These are phyloP conservation scores for Bolboschoenus planiculmis DNA, from an alignment of 176 grass and related monocot species.

Conservation along the genomic window DNA sequence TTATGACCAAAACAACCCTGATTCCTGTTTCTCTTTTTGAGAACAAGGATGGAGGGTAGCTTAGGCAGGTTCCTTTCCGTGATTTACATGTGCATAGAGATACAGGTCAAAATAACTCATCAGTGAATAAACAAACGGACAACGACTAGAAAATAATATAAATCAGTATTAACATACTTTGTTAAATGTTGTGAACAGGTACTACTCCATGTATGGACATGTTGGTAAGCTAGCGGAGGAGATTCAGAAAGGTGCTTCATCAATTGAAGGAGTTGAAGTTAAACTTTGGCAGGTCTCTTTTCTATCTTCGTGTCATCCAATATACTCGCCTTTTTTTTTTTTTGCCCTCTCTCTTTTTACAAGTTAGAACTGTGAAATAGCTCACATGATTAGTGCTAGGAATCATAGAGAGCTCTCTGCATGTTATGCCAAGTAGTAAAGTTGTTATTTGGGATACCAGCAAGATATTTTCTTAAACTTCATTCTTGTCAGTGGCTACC, in stretches of 20 bases:
- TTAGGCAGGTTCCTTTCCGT: background rate
- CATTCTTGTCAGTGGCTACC: background rate
- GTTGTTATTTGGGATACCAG: background rate
- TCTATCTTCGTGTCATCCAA: background rate
- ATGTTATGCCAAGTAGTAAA: background rate
- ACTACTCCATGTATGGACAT: constrained; percentile 89
- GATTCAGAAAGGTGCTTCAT: constrained; percentile 72
- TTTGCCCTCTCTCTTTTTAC: background rate
- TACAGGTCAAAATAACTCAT: background rate
- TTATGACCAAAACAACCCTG: background rate
- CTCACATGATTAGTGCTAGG: background rate
- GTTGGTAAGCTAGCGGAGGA: constrained; percentile 77
- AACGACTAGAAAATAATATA: background rate
- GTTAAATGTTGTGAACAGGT: constrained; percentile 36
- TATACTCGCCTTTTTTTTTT: background rate
- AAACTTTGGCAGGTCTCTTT: constrained; percentile 75
- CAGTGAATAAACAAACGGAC: background rate
- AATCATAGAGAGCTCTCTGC: background rate
- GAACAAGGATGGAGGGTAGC: background rate
- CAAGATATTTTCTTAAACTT: background rate
- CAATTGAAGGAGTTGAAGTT: constrained; percentile 76
- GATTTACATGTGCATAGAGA: background rate
- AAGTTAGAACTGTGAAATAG: background rate
- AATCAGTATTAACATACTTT: background rate
- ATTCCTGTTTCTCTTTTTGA: background rate